phyloP scores from a whole-genome alignment of 495 filamentous ascomycete species.

The Penicillium pulvis region DNA sequence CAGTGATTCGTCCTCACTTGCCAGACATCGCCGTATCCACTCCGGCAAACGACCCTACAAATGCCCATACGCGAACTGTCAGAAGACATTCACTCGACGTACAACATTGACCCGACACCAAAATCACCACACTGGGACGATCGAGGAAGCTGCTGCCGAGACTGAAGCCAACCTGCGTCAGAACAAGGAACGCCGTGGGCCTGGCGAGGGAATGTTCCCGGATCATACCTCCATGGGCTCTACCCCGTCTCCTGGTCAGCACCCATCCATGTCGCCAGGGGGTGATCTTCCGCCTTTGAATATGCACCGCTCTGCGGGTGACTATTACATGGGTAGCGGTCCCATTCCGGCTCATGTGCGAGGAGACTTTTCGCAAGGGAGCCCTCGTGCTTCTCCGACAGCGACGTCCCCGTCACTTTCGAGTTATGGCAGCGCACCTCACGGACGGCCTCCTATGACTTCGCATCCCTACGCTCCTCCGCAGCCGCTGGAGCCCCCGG shows the following conservation, averaged over 20 bases:
- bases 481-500: constrained; percentile 82
- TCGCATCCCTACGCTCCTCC: constrained; percentile 91
- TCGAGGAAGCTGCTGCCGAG: constrained; percentile 89
- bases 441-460: constrained; percentile 65
- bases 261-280: constrained; percentile 76
- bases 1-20: constrained; percentile 94
- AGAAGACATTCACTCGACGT: constrained; percentile 96
- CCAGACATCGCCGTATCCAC: constrained; percentile 91
- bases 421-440: constrained; percentile 56
- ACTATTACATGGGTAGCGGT: constrained; percentile 68
- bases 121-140: constrained; percentile 92
- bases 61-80: constrained; percentile 95
- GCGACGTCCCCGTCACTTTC: constrained; percentile 62
- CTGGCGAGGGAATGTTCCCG: constrained; percentile 78
- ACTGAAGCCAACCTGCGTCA: constrained; percentile 77
- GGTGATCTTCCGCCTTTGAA: constrained; percentile 73
- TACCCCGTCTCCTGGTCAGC: constrained; percentile 83
- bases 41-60: constrained; percentile 96
- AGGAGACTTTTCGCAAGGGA: constrained; percentile 72
- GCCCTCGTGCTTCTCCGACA: constrained; percentile 68
- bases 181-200: constrained; percentile 59
- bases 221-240: constrained; percentile 80
- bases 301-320: constrained; percentile 67
- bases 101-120: constrained; percentile 95
- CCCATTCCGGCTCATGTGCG: constrained; percentile 84